Evolutionary conservation across 2,329 filamentous ascomycete species (phyloP).

Genomic region (Hirsutella minnesotensis): DNA sequence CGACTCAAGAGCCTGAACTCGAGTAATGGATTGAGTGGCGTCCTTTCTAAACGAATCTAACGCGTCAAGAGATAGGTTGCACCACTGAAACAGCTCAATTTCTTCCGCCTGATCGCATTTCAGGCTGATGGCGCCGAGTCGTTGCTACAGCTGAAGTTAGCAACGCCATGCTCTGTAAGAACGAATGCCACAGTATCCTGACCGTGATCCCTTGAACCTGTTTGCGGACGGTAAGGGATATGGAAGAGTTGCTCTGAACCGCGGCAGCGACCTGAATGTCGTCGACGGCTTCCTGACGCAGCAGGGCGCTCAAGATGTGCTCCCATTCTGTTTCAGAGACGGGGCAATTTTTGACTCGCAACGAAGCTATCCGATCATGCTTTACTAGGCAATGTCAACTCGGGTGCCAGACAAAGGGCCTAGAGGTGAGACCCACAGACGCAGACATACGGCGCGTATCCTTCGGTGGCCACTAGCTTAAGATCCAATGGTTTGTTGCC

Average conservation of each 20-base stretch:
- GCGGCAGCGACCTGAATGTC: conserved; percentile 50
- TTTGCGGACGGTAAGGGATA: conserved; percentile 53
- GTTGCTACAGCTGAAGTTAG: conserved; percentile 38
- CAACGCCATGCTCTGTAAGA: neutral
- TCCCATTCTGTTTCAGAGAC: conserved; percentile 56
- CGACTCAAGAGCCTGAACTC: conserved; percentile 36
- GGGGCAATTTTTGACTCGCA: conserved; percentile 41
- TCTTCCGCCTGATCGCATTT: conserved; percentile 42
- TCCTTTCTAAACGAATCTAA: conserved; percentile 31
- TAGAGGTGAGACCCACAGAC: conserved; percentile 32
- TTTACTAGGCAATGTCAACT: conserved; percentile 30
- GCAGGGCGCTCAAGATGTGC: conserved; percentile 41
- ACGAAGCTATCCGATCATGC: conserved; percentile 39
- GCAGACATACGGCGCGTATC: conserved; percentile 44
- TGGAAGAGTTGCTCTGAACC: conserved; percentile 35
- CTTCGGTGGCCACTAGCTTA: conserved; percentile 57
- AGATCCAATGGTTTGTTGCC: conserved; percentile 46
- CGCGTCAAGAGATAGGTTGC: conserved; percentile 41
- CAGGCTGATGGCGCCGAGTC: conserved; percentile 53
- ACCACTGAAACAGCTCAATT: conserved; percentile 61
- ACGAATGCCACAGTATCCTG: conserved; percentile 13
- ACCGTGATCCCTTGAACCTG: conserved; percentile 59
- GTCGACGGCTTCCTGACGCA: conserved; percentile 38
- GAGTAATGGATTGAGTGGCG: conserved; percentile 27
- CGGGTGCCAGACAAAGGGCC: too few species aligned